Conservation (phyloP, 768 basidiomycete species). For the Tricholoma flavovirens region DNA sequence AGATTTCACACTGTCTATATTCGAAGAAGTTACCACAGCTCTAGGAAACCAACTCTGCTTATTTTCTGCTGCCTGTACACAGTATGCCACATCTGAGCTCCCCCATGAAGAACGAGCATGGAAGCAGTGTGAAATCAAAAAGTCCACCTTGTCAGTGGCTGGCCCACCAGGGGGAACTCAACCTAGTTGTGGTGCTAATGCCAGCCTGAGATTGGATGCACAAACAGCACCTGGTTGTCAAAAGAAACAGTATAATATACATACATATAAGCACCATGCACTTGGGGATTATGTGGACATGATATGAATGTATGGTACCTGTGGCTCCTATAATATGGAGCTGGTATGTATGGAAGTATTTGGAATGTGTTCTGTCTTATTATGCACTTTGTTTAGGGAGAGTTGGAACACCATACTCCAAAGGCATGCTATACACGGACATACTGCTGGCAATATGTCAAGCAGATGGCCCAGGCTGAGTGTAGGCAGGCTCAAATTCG, state of each 20-base stretch:
- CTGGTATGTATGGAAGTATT: not conserved
- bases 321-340: not conserved
- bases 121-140: not conserved
- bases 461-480: slow-evolving; percentile 10
- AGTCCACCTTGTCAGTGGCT: too few relatives aligned
- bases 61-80: slow-evolving; percentile 12
- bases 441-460: slow-evolving; percentile 2
- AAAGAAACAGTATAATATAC: not conserved
- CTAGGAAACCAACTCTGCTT: slow-evolving; percentile 19
- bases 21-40: slow-evolving; percentile 12
- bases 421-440: slow-evolving; percentile 11
- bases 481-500: slow-evolving; percentile 5
- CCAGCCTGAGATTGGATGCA: not conserved
- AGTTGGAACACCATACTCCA: slow-evolving; percentile 11
- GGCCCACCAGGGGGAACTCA: not conserved
- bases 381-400: slow-evolving; percentile 3
- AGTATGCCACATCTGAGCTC: not conserved
- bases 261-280: not conserved
- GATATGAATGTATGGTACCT: not conserved
- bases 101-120: not conserved
- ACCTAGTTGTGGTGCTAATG: not conserved
- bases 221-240: not conserved
- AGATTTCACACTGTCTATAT: slow-evolving; percentile 2
- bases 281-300: not conserved
- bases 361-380: not conserved